Conservation (phyloP, 2,329 filamentous ascomycete genomes). For the Exophiala mesophila region DNA sequence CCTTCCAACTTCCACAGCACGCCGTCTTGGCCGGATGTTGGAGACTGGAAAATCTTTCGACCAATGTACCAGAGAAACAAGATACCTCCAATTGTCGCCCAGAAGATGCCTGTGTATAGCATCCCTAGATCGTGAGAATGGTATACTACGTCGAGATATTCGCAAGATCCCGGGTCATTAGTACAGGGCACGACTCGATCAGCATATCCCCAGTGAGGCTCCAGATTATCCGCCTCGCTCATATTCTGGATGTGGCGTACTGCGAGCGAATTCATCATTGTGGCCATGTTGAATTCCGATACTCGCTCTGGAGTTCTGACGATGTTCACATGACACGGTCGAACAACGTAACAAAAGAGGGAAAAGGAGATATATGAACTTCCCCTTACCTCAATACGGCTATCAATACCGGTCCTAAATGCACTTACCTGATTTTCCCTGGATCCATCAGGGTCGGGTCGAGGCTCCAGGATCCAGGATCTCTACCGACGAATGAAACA, state of each 20-base stretch:
- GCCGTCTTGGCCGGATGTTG: not conserved
- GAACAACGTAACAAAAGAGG: too few relatives aligned
- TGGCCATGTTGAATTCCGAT: slow-evolving; percentile 6
- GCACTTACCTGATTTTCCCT: too few relatives aligned
- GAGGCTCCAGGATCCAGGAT: too few relatives aligned
- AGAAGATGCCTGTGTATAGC: slow-evolving; percentile 54
- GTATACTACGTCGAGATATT: slow-evolving; percentile 55
- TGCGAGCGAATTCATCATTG: slow-evolving; percentile 4
- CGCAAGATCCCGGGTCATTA: slow-evolving; percentile 52
- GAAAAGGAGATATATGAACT: too few relatives aligned
- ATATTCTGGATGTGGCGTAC: slow-evolving; percentile 43
- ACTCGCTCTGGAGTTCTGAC: not conserved
- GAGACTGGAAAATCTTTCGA: slow-evolving; percentile 17
- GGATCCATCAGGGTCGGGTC: too few relatives aligned
- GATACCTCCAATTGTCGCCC: slow-evolving; percentile 49
- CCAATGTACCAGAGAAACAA: slow-evolving; percentile 42
- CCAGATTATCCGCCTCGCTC: slow-evolving; percentile 34
- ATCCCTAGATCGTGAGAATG: slow-evolving; percentile 50
- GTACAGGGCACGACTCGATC: slow-evolving; percentile 52
- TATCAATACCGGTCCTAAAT: too few relatives aligned
- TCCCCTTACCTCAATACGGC: too few relatives aligned
- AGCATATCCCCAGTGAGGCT: slow-evolving; percentile 55
- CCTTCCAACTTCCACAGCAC: not conserved
- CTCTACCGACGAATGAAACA: too few relatives aligned
- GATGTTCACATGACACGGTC: too few relatives aligned